Base-by-base conservation (phyloP, 352 stramenopile genomes). In the Phytophthora fragariae region DNA sequence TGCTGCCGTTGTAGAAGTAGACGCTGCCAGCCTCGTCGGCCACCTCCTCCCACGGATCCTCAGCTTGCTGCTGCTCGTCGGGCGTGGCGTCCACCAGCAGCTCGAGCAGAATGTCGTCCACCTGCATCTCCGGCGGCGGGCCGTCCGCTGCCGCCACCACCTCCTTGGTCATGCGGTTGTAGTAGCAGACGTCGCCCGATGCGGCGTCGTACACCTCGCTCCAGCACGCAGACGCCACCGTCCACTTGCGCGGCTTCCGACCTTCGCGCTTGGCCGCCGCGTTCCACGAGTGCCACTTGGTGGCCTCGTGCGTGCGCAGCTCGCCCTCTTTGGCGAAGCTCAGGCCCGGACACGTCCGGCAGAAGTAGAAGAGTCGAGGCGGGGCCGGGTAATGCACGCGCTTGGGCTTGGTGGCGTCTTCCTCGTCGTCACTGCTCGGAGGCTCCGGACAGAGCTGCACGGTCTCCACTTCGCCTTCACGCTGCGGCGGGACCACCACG, bases 221-320 rank as follows among this genome's bases (percentile, higher is more conserved):
- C 88, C 88, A 95, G 53, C 82, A 93, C n/a, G 75, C 86, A 39
- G 84, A 82, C 35, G 80, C 77, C 24, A 92, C 52, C 39, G 83
- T 92, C 73, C 77, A 94, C 49, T 83, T 85, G 11, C 49, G 77
- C 6, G 82, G 79, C 53, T 76, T 62, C 8, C 73, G 71, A 31
- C 75, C 79, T 56, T 82, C 65, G 9, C 53, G 57, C 19, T 92
- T 85, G 7, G 83, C 76, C 44, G 69, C 8, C 10, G 84, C 19
- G 58, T 95, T 95, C 85, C 84, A 92, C n/a, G 65, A 79, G 57
- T 95, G 88, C 88, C 88, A 95, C 65, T 92, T 91, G n/a, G 86
- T 93, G 39, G 76, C 73, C 62, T 93, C 84, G 63, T 95, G 88
- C 9, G 80, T 82, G 31, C 65, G 60, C 5, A 95, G 73, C 55